Evolutionary conservation across 768 basidiomycete species (phyloP), one percentile per base, ranked within the genome.

Genomic region (Lanmaoa rubissima): DNA sequence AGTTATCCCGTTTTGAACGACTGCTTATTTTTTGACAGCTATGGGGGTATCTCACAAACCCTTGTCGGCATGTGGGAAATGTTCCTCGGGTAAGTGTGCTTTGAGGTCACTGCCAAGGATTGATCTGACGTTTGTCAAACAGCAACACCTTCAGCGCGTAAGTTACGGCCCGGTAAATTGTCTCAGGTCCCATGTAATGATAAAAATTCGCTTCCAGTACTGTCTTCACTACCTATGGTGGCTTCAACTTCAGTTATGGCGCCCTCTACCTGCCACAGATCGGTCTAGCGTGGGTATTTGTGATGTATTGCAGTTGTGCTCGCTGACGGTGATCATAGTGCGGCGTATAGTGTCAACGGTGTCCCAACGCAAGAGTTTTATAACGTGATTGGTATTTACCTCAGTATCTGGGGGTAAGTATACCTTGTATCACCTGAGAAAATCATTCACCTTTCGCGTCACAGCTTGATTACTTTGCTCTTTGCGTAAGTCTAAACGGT

Each of bases 21-120:
- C 24, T 10, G 4, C 45, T 60, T 21, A 61, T 36, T 19, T 36
- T 10, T 34, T 53, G 45, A 35, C n/a, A 69, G 69, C 56, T 69
- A 71, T 34, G 69, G 69, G 10, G 67, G 69, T 42, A 71, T 71
- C 47, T 62, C 66, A 17, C 69, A 69, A 48, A 66, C 67, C 4
- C 54, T 69, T 10, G 67, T 69, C 9, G 67, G 69, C 40, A 67
- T 71, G 68, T 71, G 69, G 68, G 68, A 71, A 31, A 66, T 69
- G 59, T 69, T 64, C 60, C 67, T 71, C 28, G 68, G 67, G 67
- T 63, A 50, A 49, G 69, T 47, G n/a, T 19, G 16, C 3, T 47
- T 41, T 24, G 51, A 40, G 14, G 24, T 43, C 47, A 21, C 28
- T 16, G 8, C 14, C 26, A 16, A 52, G 36, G 39, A 47, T 44